phyloP scores from a whole-genome alignment of 441 rosid genomes.

The Populus tomentosa region DNA sequence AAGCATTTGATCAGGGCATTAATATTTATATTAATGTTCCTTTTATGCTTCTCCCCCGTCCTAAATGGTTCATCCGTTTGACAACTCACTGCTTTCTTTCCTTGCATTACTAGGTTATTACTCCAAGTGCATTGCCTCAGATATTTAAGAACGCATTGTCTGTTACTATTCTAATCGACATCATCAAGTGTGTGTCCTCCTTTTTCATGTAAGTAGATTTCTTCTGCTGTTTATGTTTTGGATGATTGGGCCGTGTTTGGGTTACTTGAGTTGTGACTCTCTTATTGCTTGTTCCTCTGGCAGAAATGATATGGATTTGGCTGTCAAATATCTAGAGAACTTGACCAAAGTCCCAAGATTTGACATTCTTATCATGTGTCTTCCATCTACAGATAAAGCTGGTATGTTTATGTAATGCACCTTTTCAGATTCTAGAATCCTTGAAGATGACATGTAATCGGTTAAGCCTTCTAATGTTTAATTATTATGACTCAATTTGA shows the following conservation, averaged over 20 bases:
- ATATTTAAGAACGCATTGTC: conserved; percentile 77
- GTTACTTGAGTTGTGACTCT: not conserved
- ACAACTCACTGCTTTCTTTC: conserved; percentile 7
- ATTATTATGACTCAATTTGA: not conserved
- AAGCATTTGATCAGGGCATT: not conserved
- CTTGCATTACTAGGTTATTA: conserved; percentile 44
- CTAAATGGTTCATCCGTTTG: not conserved
- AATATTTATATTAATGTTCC: not conserved
- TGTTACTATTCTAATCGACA: conserved; percentile 64
- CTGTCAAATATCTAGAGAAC: conserved; percentile 64
- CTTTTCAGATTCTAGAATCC: not conserved
- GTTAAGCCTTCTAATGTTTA: not conserved
- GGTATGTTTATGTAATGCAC: conserved; percentile 39
- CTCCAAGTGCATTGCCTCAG: conserved; percentile 69
- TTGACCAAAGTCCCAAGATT: conserved; percentile 89
- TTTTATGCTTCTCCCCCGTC: not conserved
- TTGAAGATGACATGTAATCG: not conserved
- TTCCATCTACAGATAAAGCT: conserved; percentile 61
- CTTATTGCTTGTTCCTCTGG: conserved; percentile 18
- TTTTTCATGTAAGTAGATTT: conserved; percentile 54
- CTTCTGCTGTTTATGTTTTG: not conserved
- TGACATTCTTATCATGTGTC: conserved; percentile 68
- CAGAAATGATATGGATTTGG: conserved; percentile 74
- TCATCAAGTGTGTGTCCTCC: conserved; percentile 61
- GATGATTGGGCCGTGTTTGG: not conserved